phyloP scores from a whole-genome alignment of 2,329 filamentous ascomycete species.

The Hirsutella minnesotensis region DNA sequence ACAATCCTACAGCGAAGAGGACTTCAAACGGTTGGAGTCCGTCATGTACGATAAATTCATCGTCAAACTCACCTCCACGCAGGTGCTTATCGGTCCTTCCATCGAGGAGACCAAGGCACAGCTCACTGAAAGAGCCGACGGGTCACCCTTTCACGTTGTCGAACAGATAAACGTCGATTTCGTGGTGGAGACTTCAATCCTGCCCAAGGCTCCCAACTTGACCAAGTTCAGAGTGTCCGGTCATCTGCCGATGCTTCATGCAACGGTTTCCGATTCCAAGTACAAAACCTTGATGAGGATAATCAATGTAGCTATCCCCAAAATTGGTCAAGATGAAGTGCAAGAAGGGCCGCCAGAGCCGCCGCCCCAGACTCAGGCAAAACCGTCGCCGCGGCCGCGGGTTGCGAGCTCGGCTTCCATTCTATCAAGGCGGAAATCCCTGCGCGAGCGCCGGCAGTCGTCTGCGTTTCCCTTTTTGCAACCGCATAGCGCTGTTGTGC shows the following conservation, averaged over 20 bases:
- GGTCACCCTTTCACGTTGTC: constrained; percentile 73
- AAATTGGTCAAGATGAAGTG: constrained; percentile 42
- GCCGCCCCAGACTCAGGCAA: constrained; percentile 12
- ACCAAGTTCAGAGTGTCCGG: constrained; percentile 88
- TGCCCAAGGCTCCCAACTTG: constrained; percentile 89
- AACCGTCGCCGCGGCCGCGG: constrained; percentile 26
- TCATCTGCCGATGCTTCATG: constrained; percentile 83
- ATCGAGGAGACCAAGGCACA: constrained; percentile 83
- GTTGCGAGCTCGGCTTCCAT: constrained; percentile 33
- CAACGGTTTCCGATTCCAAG: constrained; percentile 83
- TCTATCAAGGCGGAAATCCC: constrained; percentile 29
- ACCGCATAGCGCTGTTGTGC: constrained; percentile 63
- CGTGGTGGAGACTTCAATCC: constrained; percentile 86
- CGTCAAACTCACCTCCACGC: constrained; percentile 85
- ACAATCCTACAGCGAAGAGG: constrained; percentile 75
- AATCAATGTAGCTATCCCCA: constrained; percentile 89
- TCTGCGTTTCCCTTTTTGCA: constrained; percentile 64
- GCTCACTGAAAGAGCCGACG: constrained; percentile 54
- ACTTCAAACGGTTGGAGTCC: constrained; percentile 76
- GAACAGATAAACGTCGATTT: constrained; percentile 98
- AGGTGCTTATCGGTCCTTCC: constrained; percentile 88
- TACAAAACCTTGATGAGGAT: constrained; percentile 96
- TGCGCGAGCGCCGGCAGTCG: constrained; percentile 45
- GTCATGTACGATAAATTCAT: constrained; percentile 97
- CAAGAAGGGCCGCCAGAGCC: constrained; percentile 9